A percentile compares a stretch with the other conserved stretches of the same genome.
phyloP scores from a whole-genome alignment of 768 basidiomycete species.

The Hysterangium stoloniferum region DNA sequence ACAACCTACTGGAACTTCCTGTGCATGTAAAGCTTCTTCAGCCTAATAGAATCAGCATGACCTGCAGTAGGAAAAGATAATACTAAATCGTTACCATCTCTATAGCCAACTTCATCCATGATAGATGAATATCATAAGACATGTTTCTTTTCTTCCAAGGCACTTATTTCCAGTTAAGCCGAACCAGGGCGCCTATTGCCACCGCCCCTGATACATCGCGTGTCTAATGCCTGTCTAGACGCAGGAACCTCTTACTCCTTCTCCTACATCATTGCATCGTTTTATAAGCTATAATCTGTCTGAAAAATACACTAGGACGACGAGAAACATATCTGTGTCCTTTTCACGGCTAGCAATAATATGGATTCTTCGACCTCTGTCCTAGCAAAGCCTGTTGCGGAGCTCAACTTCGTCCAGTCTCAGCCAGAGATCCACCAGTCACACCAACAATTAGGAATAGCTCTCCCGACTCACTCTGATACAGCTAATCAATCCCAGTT shows the following conservation, averaged over 20 bases:
- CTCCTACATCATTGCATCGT: no score
- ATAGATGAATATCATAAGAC: slow-evolving; percentile 23
- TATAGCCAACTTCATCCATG: slow-evolving; percentile 82
- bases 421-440: not conserved
- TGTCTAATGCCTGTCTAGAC: no score
- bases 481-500: slow-evolving; percentile 1
- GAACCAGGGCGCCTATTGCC: no score
- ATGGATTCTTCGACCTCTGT: not conserved
- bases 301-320: no score
- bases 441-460: not conserved
- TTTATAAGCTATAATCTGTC: no score
- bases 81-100: slow-evolving; percentile 52
- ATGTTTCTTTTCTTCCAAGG: not conserved
- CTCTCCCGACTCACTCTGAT: not conserved
- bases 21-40: slow-evolving; percentile 73
- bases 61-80: slow-evolving; percentile 6
- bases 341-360: not conserved
- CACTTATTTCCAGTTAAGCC: not conserved
- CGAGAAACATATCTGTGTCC: slow-evolving; percentile 2
- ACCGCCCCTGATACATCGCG: no score
- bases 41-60: slow-evolving; percentile 40
- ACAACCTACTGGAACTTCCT: slow-evolving; percentile 96
- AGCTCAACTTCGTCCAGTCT: not conserved
- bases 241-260: no score
- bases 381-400: not conserved